Conservation (phyloP, 257 asterid genomes). For the Mitragyna speciosa region DNA sequence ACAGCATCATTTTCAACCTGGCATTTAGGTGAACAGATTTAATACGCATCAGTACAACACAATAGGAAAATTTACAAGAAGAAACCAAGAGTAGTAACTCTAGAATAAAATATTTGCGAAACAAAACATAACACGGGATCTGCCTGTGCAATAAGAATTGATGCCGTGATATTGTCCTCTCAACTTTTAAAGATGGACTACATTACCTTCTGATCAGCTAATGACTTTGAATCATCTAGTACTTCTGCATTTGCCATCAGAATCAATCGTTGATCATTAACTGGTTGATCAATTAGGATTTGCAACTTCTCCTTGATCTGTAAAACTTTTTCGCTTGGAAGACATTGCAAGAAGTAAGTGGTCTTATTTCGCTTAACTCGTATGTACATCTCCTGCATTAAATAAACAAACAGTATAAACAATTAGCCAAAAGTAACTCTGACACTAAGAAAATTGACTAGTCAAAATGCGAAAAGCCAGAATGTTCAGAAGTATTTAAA, state of each 20-base stretch:
- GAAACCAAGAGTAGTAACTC: not conserved
- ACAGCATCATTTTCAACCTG: slow-evolving; percentile 93
- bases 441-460: not conserved
- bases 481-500: not conserved
- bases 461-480: not conserved
- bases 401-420: not conserved
- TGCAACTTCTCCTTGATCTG: slow-evolving; percentile 88
- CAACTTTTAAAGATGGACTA: not conserved
- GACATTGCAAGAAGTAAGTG: slow-evolving; percentile 85
- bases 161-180: not conserved
- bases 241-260: slow-evolving; percentile 53
- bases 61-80: not conserved
- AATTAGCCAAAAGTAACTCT: not conserved
- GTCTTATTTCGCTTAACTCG: slow-evolving; percentile 86
- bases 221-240: slow-evolving; percentile 74
- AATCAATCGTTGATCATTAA: slow-evolving; percentile 65
- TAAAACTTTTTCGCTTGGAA: slow-evolving; percentile 71
- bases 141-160: not conserved
- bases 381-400: slow-evolving; percentile 73
- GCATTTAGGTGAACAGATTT: slow-evolving; percentile 10
- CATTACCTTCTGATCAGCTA: slow-evolving; percentile 86
- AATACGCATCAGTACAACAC: slow-evolving; percentile 8
- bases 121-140: not conserved
- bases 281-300: slow-evolving; percentile 71
- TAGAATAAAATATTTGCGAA: not conserved